Percentiles rank a stretch among this genome's conserved stretches.
These are phyloP conservation scores for Blastomyces silverae DNA, from an alignment of 2,329 filamentous ascomycete species.

Conservation along the genomic window DNA sequence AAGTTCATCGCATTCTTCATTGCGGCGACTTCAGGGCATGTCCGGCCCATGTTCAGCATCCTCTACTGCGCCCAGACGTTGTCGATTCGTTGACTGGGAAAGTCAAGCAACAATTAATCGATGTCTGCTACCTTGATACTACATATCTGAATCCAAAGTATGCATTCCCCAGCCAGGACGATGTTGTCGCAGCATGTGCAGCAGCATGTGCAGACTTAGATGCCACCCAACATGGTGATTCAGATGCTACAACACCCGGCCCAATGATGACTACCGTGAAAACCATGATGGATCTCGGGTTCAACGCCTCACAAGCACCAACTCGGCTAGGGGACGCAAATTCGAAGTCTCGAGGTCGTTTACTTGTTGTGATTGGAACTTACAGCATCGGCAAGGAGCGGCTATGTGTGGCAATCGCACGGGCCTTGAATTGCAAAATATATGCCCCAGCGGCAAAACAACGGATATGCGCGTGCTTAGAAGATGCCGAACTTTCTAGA, in stretches of 20 bases:
- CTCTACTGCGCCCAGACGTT: conserved; percentile 68
- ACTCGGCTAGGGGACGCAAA: conserved; percentile 34
- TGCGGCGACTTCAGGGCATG: conserved; percentile 95
- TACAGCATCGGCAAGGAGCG: conserved; percentile 98
- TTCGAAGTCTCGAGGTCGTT: conserved; percentile 48
- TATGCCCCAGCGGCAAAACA: conserved; percentile 79
- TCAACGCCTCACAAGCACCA: conserved; percentile 37
- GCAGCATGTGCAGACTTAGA: conserved; percentile 76
- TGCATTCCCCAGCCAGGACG: conserved; percentile 79
- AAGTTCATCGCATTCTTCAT: conserved; percentile 74
- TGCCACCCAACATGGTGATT: conserved; percentile 55
- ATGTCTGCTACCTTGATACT: conserved; percentile 94
- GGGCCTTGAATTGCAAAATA: conserved; percentile 78
- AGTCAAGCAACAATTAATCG: conserved; percentile 73
- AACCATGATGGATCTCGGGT: conserved; percentile 59
- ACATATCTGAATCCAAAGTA: conserved; percentile 96
- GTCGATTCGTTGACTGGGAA: conserved; percentile 65
- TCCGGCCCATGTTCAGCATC: conserved; percentile 73
- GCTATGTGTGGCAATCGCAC: conserved; percentile 86
- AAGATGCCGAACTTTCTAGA: conserved; percentile 71
- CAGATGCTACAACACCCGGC: conserved; percentile 45
- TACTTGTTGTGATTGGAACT: conserved; percentile 89
- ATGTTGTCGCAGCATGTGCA: conserved; percentile 81
- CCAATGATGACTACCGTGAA: conserved; percentile 50
- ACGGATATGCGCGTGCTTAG: conserved; percentile 74